Evolutionary conservation across 192 early-diverging fungal genomes (phyloP).

Genomic region (Coemansia sp.): DNA sequence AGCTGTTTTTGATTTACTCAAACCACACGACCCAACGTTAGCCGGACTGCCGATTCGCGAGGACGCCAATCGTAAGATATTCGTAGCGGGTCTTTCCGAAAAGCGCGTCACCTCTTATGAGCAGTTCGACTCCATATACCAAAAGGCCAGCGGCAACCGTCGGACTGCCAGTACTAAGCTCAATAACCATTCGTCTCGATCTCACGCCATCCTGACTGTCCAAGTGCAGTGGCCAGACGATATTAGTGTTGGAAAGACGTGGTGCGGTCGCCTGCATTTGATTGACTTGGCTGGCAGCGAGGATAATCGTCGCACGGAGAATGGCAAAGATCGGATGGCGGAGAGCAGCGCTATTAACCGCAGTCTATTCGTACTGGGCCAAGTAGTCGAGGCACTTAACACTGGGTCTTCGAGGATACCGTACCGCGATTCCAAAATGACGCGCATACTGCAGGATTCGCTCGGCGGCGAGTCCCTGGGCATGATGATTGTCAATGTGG

Average conservation of each 20-base stretch:
- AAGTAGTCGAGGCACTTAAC: slow-evolving; percentile 69
- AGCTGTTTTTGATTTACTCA: slow-evolving; percentile 61
- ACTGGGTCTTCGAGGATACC: slow-evolving; percentile 58
- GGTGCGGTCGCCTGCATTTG: slow-evolving; percentile 60
- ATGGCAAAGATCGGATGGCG: slow-evolving; percentile 61
- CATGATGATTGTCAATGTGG: slow-evolving; percentile 71
- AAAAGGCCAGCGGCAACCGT: slow-evolving; percentile 59
- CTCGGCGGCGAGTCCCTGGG: slow-evolving; percentile 64
- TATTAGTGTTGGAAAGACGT: slow-evolving; percentile 26
- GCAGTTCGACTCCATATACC: slow-evolving; percentile 57
- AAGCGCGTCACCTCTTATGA: slow-evolving; percentile 53
- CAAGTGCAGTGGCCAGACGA: slow-evolving; percentile 52
- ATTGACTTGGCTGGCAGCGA: slow-evolving; percentile 73
- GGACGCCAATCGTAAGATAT: slow-evolving; percentile 58
- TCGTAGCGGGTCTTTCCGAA: slow-evolving; percentile 62
- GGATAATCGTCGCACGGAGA: slow-evolving; percentile 67
- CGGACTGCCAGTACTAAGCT: slow-evolving; percentile 67
- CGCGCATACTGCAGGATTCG: slow-evolving; percentile 66
- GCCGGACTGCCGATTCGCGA: slow-evolving; percentile 61
- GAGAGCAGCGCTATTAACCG: slow-evolving; percentile 72
- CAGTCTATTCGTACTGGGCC: slow-evolving; percentile 65
- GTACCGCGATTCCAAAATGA: slow-evolving; percentile 72
- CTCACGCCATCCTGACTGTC: slow-evolving; percentile 66
- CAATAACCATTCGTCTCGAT: slow-evolving; percentile 65
- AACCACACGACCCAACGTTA: slow-evolving; percentile 31